Base-by-base conservation (phyloP, 345 rosid genomes). In the Camelina laxa region DNA sequence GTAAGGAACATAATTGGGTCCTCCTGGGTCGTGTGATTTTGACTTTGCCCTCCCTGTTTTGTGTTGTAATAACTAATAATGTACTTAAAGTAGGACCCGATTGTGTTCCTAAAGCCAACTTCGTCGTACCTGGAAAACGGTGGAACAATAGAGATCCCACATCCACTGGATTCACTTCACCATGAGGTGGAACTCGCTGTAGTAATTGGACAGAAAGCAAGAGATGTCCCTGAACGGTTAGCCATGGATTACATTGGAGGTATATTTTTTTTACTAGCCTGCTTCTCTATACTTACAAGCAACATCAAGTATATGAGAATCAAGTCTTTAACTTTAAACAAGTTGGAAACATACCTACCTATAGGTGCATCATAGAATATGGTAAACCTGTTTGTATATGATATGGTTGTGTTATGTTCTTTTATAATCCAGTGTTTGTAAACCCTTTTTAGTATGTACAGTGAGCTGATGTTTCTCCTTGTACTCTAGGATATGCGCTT, bases 121-220 rank as follows among this genome's bases (percentile, higher is more conserved):
- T 94, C 98, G 15, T 94, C 97, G 61, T 94, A 91, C 70, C 31
- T 94, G 76, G 88, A 84, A 53, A 90, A 85, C 47, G 97, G 97
- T 60, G 97, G 99, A 67, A 92, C 97, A 27, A 92, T 92, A 61
- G 89, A 89, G 88, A 81, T 95, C 76, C 99, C 99, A 15, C 92
- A 85, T 27, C 81, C 89, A 0, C 70, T 82, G 77, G 84, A 81
- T 58, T 89, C 97, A 68, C 88, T 93, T 69, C 81, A 93, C 84
- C 91, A 95, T 72, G 99, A 92, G 81, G 99, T 92, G 68, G 97
- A 95, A 84, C 93, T 95, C 42, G 97, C 97, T 30, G 92, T 95
- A 36, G 92, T 92, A 15, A 89, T 95, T 56, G 86, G 89, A 17
- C 60, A 82, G 24, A 92, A 83, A 76, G 99, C 96, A 42, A 88